These are phyloP conservation scores for Lepraria neglecta DNA, from an alignment of 495 filamentous ascomycete genomes.

Conservation along the genomic window DNA sequence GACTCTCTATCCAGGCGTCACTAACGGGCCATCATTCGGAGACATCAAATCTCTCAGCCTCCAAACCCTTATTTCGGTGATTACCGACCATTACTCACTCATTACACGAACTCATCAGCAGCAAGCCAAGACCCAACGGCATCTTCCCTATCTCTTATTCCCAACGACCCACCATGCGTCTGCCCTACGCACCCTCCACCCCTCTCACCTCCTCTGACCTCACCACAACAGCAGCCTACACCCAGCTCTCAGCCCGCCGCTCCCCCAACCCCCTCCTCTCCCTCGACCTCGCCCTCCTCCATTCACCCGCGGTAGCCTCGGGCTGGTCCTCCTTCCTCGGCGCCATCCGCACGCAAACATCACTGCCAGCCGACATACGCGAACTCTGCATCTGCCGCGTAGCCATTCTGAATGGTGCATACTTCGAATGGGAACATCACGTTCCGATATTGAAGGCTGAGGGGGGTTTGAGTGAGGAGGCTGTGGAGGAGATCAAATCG, in stretches of 20 bases:
- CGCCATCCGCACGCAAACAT: constrained; percentile 62
- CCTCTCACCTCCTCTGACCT: constrained; percentile 42
- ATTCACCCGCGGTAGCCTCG: constrained; percentile 64
- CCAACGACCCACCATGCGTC: constrained; percentile 51
- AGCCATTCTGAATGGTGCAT: constrained; percentile 64
- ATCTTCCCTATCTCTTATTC: not conserved
- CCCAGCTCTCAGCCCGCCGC: constrained; percentile 44
- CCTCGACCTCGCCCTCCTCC: constrained; percentile 67
- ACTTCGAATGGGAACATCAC: constrained; percentile 77
- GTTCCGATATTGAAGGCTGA: constrained; percentile 51
- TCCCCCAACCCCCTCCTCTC: constrained; percentile 57
- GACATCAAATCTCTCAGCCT: too few relatives aligned
- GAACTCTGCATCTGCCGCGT: constrained; percentile 72
- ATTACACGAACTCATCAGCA: too few relatives aligned
- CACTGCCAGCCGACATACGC: constrained; percentile 51
- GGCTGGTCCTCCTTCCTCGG: constrained; percentile 79
- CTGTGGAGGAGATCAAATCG: constrained; percentile 8
- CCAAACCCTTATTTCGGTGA: too few relatives aligned
- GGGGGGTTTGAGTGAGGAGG: constrained; percentile 25
- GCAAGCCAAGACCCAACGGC: not conserved
- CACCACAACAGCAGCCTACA: constrained; percentile 37
- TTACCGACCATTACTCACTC: too few relatives aligned
- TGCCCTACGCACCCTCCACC: constrained; percentile 60
- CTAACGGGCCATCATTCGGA: not conserved
- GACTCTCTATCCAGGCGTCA: not conserved